Evolutionary conservation across 768 basidiomycete genomes (phyloP), one percentile per base, ranked within the genome.

Genomic region (Lactarius indigo): DNA sequence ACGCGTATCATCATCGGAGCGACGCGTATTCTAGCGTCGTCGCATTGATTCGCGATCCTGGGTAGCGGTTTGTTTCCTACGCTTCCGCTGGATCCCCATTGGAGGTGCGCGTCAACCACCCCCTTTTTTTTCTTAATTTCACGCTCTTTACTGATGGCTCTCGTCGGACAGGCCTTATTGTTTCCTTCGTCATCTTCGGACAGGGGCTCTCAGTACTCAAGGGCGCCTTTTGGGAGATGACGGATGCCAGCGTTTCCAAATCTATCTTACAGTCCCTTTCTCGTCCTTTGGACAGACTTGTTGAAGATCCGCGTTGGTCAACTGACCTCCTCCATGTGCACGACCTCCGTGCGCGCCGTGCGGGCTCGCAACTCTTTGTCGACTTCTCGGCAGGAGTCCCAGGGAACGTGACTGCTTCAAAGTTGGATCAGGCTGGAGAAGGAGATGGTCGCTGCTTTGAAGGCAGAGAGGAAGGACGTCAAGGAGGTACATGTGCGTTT

Each of bases 1-100:
- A 98, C 75, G 97, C 96, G 7, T 84, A 95, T 64, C 96, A 98
- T 76, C 97, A 99, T 78, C 85, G 97, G n/a, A 95, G 92, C 69
- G 97, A 99, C 75, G 94, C 94, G 7, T 94, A 95, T 73, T 95
- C 94, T 3, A 96, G 94, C 72, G 71, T 90, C 58, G 94, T 99
- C 62, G 94, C 96, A 13, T 85, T 98, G 63, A 84, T 90, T 56
- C n/a, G 96, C 96, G 18, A 99, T 99, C 73, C 78, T 98, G 9
- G 94, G 96, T 15, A 92, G 89, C 12, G 92, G 92, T 81, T 81
- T 87, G 70, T 91, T 91, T 76, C 94, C 95, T 18, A 81, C 85
- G n/a, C 74, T 92, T 62, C 91, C 97, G 64, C 80, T 98, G 42
- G 97, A 99, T n/a, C 75, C 96, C 97, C 10, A 83, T 99, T 41